Evolutionary conservation across 2,329 filamentous ascomycete genomes (phyloP).

Genomic region (Chrysoporthe puriensis): DNA sequence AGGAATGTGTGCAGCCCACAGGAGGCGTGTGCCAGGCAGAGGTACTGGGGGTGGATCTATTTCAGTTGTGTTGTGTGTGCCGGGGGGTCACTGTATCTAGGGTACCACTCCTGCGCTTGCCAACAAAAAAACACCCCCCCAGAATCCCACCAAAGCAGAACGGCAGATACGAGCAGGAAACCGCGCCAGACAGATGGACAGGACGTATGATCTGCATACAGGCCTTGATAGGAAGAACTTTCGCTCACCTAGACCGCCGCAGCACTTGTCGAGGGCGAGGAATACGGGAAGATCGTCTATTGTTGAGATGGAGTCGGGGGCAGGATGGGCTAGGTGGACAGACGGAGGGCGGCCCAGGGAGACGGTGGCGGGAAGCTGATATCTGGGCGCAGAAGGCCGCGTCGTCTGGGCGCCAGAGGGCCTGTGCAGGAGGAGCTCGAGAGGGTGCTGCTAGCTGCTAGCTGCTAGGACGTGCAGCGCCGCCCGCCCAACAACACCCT

Average conservation of each 20-base stretch:
- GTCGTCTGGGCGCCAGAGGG: neutral
- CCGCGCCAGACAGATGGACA: neutral
- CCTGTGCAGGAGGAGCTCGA: slow-evolving; percentile 1
- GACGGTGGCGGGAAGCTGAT: neutral
- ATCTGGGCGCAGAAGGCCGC: neutral
- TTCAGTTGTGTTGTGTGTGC: slow-evolving; percentile 1
- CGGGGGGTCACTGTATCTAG: slow-evolving; percentile 4
- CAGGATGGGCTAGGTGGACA: neutral
- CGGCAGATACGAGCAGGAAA: neutral
- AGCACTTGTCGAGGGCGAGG: neutral
- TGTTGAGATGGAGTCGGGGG: slow-evolving; percentile 5
- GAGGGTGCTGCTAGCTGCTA: neutral
- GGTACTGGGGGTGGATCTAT: slow-evolving; percentile 6
- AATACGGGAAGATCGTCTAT: neutral
- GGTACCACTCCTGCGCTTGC: slow-evolving; percentile 11
- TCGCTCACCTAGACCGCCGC: neutral
- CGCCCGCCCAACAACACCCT: neutral
- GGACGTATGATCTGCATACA: neutral
- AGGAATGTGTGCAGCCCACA: slow-evolving; percentile 20
- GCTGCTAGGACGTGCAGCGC: neutral
- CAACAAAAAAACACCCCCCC: neutral
- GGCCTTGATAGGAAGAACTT: neutral
- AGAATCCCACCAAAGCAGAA: neutral
- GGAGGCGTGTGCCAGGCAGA: neutral
- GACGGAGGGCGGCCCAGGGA: neutral